A percentile compares a stretch with the other conserved stretches of the same genome.
These are phyloP conservation scores for Rosa lucieae DNA, from an alignment of 306 rosid species.

Conservation along the genomic window DNA sequence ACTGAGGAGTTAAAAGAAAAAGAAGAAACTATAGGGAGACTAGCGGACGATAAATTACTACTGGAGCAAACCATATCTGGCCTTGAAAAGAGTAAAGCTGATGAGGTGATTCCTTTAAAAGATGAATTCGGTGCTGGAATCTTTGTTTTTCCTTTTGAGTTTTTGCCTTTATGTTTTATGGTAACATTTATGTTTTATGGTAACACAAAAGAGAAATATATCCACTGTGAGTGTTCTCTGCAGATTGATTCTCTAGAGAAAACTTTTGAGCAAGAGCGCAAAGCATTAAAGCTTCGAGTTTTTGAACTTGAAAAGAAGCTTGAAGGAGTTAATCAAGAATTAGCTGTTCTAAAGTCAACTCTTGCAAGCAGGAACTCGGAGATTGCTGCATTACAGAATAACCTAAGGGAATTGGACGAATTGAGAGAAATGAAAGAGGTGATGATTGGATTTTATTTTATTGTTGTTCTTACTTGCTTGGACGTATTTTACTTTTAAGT, in stretches of 20 bases:
- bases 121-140: conserved; percentile 11
- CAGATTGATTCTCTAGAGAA: conserved; percentile 57
- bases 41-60: conserved; percentile 54
- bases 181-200: neutral
- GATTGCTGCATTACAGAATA: conserved; percentile 56
- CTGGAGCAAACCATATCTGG: conserved; percentile 56
- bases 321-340: conserved; percentile 48
- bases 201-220: neutral
- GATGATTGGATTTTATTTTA: neutral
- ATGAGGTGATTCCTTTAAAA: conserved; percentile 52
- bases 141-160: neutral
- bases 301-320: conserved; percentile 67
- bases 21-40: conserved; percentile 60
- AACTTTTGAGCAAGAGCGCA: conserved; percentile 63
- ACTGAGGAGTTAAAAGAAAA: conserved; percentile 58
- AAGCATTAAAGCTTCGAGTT: conserved; percentile 48
- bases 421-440: conserved; percentile 98
- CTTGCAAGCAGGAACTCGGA: conserved; percentile 64
- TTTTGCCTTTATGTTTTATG: neutral
- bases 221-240: conserved; percentile 36
- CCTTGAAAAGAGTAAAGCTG: conserved; percentile 59
- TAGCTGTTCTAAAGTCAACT: conserved; percentile 54
- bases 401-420: conserved; percentile 79
- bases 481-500: neutral
- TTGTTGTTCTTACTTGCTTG: neutral